Base-by-base conservation (phyloP, 2,329 filamentous ascomycete genomes). In the Claviceps paspali region DNA sequence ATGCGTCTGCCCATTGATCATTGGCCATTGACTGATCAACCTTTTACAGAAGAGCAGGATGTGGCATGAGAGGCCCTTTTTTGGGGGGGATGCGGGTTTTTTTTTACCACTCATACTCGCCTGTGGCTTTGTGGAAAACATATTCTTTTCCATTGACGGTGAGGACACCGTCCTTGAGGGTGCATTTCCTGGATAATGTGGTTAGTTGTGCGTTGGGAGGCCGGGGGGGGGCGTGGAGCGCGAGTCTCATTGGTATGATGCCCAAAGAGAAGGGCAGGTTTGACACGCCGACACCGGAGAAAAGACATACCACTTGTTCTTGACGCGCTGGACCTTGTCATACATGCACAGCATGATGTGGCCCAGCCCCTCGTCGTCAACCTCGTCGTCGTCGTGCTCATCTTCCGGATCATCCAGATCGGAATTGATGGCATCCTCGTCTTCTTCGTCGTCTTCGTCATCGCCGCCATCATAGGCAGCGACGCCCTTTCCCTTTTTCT, bases 261-360 rank as follows among this genome's bases (percentile, higher is more conserved):
- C n/a, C n/a, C n/a, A n/a, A 31, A 9, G 19, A 9, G 31, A 42
- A 38, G 41, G 39, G 45, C 35, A 35, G 40, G 42, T 38, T 21
- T 28, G 28, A 18, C 10, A 21, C n/a, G 18, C 21, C 22, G 12
- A 11, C n/a, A 8, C n/a, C 5, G 31, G 8, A 33, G 12, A 17
- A 17, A 22, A 31, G 12, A 61, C 68, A 36, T 56, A 78, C 83
- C 83, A 91, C 74, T 91, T 98, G 65, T 96, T 98, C 77, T 98
- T 98, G 52, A 96, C 91, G 33, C 91, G 74, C 62, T 96, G 88
- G 8, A 98, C 91, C 66, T 98, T 98, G 66, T 98, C 91, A 56
- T 98, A 98, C 56, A 93, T 95, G 66, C 91, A 98, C 29, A 98
- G 77, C 83, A 98, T 96, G 54, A 92, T 87, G 49, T 93, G 82